Evolutionary conservation across 345 rosid genomes (phyloP).

Genomic region (Populus davidiana): DNA sequence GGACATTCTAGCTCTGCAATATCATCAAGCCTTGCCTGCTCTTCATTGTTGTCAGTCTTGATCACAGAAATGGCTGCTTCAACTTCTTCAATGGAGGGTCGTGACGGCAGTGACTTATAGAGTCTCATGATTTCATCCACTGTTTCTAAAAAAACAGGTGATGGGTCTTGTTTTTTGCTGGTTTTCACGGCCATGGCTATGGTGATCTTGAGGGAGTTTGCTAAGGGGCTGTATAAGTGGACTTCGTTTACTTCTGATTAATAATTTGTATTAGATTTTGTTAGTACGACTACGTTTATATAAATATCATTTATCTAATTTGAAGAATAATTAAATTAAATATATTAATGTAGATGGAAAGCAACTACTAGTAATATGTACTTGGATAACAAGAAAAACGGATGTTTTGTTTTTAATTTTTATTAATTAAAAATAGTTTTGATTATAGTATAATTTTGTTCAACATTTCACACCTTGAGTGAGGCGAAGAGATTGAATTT

Average conservation of each 20-base stretch:
- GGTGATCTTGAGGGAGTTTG: neutral
- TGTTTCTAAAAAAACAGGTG: conserved; percentile 39
- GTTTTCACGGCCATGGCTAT: conserved; percentile 40
- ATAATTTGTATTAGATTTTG: neutral
- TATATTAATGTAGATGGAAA: neutral
- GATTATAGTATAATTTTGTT: neutral
- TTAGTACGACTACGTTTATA: neutral
- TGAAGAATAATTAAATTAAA: neutral
- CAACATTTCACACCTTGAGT: neutral
- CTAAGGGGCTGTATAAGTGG: neutral
- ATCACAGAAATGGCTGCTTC: conserved; percentile 58
- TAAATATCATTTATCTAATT: neutral
- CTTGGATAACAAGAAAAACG: no score
- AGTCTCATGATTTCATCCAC: conserved; percentile 51
- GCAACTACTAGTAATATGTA: neutral
- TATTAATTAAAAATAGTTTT: neutral
- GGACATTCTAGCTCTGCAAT: conserved; percentile 34
- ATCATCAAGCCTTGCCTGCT: conserved; percentile 45
- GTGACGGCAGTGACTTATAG: conserved; percentile 52
- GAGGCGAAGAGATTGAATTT: neutral
- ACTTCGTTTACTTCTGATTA: neutral
- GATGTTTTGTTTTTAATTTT: neutral
- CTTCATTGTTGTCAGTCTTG: conserved; percentile 39
- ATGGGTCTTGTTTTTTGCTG: conserved; percentile 23
- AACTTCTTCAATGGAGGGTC: conserved; percentile 57